These are phyloP conservation scores for Moringa oleifera DNA, from an alignment of 345 rosid species.

Conservation along the genomic window DNA sequence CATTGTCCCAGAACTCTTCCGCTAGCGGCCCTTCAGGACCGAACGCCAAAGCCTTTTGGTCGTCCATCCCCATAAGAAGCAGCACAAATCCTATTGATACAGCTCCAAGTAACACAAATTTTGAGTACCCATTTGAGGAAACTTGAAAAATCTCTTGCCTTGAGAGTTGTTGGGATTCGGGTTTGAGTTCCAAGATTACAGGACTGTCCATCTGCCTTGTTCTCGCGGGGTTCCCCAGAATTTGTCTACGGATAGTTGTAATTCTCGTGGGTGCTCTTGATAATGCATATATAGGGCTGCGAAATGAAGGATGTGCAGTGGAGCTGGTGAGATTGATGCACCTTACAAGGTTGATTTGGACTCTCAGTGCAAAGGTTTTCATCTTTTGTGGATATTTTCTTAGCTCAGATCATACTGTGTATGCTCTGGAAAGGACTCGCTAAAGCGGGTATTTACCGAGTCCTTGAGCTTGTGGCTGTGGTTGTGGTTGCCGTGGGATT, in stretches of 20 bases:
- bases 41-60: conserved; percentile 61
- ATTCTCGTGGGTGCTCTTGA: conserved; percentile 9
- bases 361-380: conserved; percentile 22
- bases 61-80: conserved; percentile 46
- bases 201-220: neutral
- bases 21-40: conserved; percentile 89
- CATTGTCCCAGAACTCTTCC: conserved; percentile 98
- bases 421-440: neutral
- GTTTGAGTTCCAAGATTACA: neutral
- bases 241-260: neutral
- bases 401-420: neutral
- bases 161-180: neutral
- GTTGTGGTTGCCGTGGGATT: conserved; percentile 1
- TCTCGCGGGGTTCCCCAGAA: neutral
- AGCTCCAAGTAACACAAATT: conserved; percentile 44
- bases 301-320: conserved; percentile 7
- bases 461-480: conserved; percentile 5
- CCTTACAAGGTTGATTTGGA: conserved; percentile 18
- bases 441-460: no score
- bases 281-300: conserved; percentile 5
- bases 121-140: conserved; percentile 27
- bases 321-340: conserved; percentile 9
- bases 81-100: conserved; percentile 47
- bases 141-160: conserved; percentile 10
- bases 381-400: conserved; percentile 13